Evolutionary conservation across 192 early-diverging fungal genomes (phyloP).

Genomic region (Mortierella claussenii): DNA sequence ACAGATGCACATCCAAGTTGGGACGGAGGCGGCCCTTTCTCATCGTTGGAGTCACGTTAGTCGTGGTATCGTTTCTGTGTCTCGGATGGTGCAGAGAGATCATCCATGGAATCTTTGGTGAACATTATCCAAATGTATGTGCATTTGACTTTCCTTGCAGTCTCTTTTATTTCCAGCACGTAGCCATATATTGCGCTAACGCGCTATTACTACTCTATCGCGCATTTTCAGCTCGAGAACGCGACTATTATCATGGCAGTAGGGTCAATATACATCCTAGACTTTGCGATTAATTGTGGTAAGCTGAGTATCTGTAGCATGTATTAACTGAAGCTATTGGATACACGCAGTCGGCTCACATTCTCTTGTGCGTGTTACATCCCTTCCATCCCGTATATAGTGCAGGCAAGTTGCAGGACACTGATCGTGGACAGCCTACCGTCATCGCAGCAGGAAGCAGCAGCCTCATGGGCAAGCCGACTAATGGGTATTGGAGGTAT

Average conservation of each 20-base stretch:
- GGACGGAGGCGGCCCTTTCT: constrained; percentile 92
- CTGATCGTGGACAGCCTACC: constrained; percentile 88
- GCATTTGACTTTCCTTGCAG: constrained; percentile 34
- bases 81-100: constrained; percentile 89
- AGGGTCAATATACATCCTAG: constrained; percentile 84
- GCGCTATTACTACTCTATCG: not conserved
- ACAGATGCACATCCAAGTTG: constrained; percentile 73
- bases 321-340: no score
- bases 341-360: no score
- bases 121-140: constrained; percentile 35
- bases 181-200: not conserved
- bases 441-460: constrained; percentile 82
- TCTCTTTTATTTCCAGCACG: constrained; percentile 13
- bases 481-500: constrained; percentile 91
- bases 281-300: constrained; percentile 93
- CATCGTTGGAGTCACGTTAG: constrained; percentile 72
- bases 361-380: no score
- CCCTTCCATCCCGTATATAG: constrained; percentile 30
- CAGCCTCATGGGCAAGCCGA: constrained; percentile 87
- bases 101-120: constrained; percentile 48
- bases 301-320: no score
- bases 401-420: constrained; percentile 87
- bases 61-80: constrained; percentile 69
- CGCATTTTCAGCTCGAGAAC: constrained; percentile 12
- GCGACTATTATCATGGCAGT: constrained; percentile 78